Evolutionary conservation across 495 filamentous ascomycete species (phyloP).

Genomic region (Astrothelium subdiscretum): DNA sequence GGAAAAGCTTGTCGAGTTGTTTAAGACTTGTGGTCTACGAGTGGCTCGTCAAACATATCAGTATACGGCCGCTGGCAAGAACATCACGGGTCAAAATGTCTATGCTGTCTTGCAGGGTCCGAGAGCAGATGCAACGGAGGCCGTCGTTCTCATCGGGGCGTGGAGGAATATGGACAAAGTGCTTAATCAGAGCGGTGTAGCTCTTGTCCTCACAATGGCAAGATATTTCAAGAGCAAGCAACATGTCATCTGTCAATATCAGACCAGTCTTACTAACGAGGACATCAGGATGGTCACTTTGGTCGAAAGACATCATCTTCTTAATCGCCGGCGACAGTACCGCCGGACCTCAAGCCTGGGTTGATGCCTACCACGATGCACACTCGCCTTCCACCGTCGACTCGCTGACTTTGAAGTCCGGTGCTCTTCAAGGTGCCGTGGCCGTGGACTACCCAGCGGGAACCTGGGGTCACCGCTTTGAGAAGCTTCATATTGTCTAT

Average conservation of each 20-base stretch:
- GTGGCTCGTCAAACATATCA: constrained; percentile 74
- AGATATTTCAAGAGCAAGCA: constrained; percentile 77
- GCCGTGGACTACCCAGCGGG: constrained; percentile 76
- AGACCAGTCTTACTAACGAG: background rate
- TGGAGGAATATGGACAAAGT: constrained; percentile 75
- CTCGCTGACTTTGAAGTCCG: constrained; percentile 80
- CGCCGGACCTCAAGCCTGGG: constrained; percentile 89
- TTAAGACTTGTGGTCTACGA: constrained; percentile 69
- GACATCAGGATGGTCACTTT: constrained; percentile 73
- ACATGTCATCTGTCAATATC: background rate
- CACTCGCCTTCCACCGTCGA: constrained; percentile 55
- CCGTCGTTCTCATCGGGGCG: constrained; percentile 79
- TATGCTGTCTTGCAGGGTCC: constrained; percentile 95
- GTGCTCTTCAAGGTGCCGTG: constrained; percentile 82
- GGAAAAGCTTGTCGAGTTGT: constrained; percentile 59
- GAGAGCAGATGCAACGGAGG: constrained; percentile 94
- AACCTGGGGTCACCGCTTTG: constrained; percentile 61
- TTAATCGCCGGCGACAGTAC: constrained; percentile 79
- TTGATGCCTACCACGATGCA: constrained; percentile 90
- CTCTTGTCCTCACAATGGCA: constrained; percentile 72
- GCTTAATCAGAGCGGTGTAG: constrained; percentile 76
- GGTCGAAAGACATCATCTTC: constrained; percentile 98
- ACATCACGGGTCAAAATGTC: constrained; percentile 72
- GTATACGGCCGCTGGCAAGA: constrained; percentile 61
- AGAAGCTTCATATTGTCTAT: constrained; percentile 81